Percentiles rank a stretch among this genome's conserved stretches.
phyloP scores from a whole-genome alignment of 306 rosid genomes.

The Rubus parviflorus region DNA sequence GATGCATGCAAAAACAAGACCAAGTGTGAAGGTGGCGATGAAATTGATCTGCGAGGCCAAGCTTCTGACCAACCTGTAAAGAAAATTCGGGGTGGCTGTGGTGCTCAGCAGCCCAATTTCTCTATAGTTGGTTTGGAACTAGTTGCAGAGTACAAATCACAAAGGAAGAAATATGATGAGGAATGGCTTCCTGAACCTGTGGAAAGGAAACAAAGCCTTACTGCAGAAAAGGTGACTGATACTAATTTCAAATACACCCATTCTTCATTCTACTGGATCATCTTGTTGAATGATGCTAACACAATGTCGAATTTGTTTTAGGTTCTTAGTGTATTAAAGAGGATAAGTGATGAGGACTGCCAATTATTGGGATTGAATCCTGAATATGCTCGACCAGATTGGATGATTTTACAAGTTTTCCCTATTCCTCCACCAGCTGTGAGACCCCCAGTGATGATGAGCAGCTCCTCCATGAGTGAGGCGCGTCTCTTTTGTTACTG shows the following conservation, averaged over 20 bases:
- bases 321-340: slow-evolving; percentile 89
- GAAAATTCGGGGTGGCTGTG: slow-evolving; percentile 92
- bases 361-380: slow-evolving; percentile 85
- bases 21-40: slow-evolving; percentile 99
- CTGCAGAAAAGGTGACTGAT: slow-evolving; percentile 76
- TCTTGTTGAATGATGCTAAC: slow-evolving; percentile 19
- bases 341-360: slow-evolving; percentile 94
- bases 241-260: neutral
- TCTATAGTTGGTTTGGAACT: slow-evolving; percentile 84
- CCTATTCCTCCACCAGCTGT: slow-evolving; percentile 98
- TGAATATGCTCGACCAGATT: slow-evolving; percentile 90
- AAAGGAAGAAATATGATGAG: slow-evolving; percentile 82
- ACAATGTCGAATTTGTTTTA: slow-evolving; percentile 31
- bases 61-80: slow-evolving; percentile 63
- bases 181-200: slow-evolving; percentile 93
- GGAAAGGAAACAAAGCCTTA: slow-evolving; percentile 93
- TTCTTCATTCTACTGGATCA: slow-evolving; percentile 2
- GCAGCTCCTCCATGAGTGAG: slow-evolving; percentile 94
- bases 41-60: slow-evolving; percentile 61
- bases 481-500: slow-evolving; percentile 44
- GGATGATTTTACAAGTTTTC: slow-evolving; percentile 96
- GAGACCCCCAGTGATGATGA: slow-evolving; percentile 99
- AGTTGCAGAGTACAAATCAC: slow-evolving; percentile 80
- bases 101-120: slow-evolving; percentile 96
- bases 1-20: slow-evolving; percentile 88